Conservation (phyloP, 73 alveolate species). For the Paramecium sexaurelia region DNA sequence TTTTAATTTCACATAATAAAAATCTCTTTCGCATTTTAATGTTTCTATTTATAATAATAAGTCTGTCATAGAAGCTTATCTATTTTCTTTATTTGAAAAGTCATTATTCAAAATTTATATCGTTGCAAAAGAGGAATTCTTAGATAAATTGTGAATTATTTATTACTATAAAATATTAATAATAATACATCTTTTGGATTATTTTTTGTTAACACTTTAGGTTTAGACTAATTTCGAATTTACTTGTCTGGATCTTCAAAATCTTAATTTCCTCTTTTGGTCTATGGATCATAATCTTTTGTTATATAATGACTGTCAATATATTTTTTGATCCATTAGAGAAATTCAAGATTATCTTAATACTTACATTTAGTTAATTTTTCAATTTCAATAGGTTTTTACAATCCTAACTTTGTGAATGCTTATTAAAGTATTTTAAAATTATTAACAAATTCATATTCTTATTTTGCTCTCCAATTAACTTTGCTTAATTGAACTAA, state of each 20-base stretch:
- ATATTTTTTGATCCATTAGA: conserved; percentile 61
- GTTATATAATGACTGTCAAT: conserved; percentile 42
- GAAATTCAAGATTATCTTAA: conserved; percentile 63
- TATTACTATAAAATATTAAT: conserved; percentile 16
- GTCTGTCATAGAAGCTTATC: conserved; percentile 10
- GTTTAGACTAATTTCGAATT: conserved; percentile 47
- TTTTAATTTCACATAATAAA: conserved; percentile 53
- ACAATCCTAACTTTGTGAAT: conserved; percentile 61
- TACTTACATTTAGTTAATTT: conserved; percentile 61
- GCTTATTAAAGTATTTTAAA: conserved; percentile 52
- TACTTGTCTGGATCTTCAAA: conserved; percentile 54
- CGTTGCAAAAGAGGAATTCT: conserved; percentile 35
- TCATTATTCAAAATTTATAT: not conserved
- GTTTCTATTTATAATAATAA: conserved; percentile 45
- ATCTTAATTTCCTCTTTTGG: conserved; percentile 55
- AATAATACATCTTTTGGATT: not conserved
- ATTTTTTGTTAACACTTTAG: conserved; percentile 3
- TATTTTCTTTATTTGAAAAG: not conserved
- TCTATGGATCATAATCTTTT: conserved; percentile 64
- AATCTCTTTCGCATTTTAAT: conserved; percentile 57
- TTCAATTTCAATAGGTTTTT: conserved; percentile 63
- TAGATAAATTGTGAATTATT: conserved; percentile 3
- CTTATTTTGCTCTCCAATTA: conserved; percentile 67
- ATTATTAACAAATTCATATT: conserved; percentile 66
- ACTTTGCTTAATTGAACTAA: conserved; percentile 28